Evolutionary conservation across 352 stramenopile genomes (phyloP).

Genomic region (Blastocystis sp.): DNA sequence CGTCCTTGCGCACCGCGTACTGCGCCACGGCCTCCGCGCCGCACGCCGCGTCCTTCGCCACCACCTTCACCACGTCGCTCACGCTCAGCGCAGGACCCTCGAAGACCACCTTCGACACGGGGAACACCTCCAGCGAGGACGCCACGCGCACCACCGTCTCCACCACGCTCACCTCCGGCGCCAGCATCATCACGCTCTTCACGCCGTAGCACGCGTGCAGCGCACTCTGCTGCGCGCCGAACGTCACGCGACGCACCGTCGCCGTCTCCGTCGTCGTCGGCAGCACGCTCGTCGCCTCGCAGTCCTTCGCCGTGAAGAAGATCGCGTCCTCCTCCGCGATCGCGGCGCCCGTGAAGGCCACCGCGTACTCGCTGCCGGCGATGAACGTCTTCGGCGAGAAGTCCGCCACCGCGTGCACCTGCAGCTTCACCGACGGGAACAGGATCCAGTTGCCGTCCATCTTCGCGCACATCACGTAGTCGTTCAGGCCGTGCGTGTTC

Average conservation of each 20-base stretch:
- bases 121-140: constrained; percentile 56
- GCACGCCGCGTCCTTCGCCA: constrained; percentile 9
- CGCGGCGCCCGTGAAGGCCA: constrained; percentile 14
- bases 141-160: constrained; percentile 30
- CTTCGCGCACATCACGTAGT: constrained; percentile 53
- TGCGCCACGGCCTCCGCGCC: neutral
- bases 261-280: neutral
- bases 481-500: neutral
- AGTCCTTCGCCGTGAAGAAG: constrained; percentile 21
- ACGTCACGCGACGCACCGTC: neutral
- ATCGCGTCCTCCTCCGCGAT: constrained; percentile 18
- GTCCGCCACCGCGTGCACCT: constrained; percentile 18
- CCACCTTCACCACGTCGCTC: constrained; percentile 38
- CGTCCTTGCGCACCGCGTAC: constrained; percentile 27
- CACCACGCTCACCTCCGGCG: neutral
- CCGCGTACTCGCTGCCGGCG: constrained; percentile 43
- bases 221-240: neutral
- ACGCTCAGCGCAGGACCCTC: constrained; percentile 5
- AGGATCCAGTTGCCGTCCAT: constrained; percentile 29
- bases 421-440: neutral
- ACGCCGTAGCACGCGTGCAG: constrained; percentile 49
- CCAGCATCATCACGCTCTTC: neutral
- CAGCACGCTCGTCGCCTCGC: constrained; percentile 32
- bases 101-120: constrained; percentile 31
- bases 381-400: constrained; percentile 43